phyloP scores from a whole-genome alignment of 768 basidiomycete genomes.

The Chalciporus chontae region DNA sequence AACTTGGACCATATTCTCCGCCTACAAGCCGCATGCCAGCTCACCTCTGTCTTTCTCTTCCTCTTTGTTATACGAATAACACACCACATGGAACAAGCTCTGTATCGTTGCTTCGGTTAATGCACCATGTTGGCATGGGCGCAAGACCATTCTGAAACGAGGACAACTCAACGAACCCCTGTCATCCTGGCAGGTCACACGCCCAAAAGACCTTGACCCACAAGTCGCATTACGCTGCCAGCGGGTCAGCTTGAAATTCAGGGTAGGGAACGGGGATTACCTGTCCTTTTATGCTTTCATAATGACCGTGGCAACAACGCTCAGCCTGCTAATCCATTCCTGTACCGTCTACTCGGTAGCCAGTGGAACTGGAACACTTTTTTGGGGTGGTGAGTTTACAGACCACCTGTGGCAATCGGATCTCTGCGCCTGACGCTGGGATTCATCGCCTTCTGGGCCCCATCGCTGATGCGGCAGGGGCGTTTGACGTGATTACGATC shows the following conservation, averaged over 20 bases:
- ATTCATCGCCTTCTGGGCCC: not conserved
- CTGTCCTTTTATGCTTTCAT: constrained; percentile 19
- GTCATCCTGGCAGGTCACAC: constrained; percentile 15
- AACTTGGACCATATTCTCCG: constrained; percentile 1
- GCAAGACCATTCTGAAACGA: constrained; percentile 14
- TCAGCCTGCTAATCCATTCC: constrained; percentile 2
- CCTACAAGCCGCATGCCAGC: constrained; percentile 8
- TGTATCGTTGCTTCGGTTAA: constrained; percentile 14
- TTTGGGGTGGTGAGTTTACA: not conserved
- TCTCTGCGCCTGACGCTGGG: not conserved
- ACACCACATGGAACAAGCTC: not conserved
- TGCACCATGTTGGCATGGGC: constrained; percentile 16
- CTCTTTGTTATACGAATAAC: not conserved
- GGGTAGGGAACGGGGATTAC: constrained; percentile 32
- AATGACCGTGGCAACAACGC: constrained; percentile 18
- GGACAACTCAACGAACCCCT: constrained; percentile 14
- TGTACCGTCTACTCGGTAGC: constrained; percentile 5
- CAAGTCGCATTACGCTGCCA: constrained; percentile 14
- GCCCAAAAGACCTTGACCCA: constrained; percentile 9
- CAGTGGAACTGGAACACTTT: not conserved
- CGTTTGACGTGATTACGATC: constrained; percentile 7
- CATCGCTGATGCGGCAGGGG: not conserved
- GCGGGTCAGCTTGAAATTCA: constrained; percentile 22
- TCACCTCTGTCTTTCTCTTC: constrained; percentile 4
- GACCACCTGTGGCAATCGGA: not conserved